A percentile compares a stretch with the other conserved stretches of the same genome.
phyloP scores from a whole-genome alignment of 768 basidiomycete genomes.

The Gymnopilus junonius region DNA sequence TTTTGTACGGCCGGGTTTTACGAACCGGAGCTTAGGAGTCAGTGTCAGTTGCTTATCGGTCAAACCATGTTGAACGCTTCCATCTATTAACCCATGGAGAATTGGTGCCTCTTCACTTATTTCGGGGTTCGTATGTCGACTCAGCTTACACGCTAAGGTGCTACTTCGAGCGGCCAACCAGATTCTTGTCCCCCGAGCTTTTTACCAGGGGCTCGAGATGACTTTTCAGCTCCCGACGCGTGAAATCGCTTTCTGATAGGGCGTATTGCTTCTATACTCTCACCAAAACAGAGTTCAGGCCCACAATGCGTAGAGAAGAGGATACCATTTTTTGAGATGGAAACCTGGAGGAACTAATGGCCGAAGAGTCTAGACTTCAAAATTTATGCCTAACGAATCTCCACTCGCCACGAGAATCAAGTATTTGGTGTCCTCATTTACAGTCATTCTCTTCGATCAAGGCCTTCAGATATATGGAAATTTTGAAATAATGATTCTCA shows the following conservation, averaged over 20 bases:
- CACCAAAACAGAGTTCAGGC: not conserved
- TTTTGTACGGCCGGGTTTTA: not conserved
- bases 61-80: not conserved
- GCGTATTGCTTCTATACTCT: not conserved
- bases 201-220: not conserved
- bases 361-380: not conserved
- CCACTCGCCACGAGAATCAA: not conserved
- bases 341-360: not conserved
- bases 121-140: not conserved
- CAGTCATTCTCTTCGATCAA: not conserved
- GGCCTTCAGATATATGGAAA: not conserved
- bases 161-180: not conserved
- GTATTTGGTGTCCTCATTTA: too few species aligned
- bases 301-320: not conserved
- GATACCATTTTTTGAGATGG: not conserved
- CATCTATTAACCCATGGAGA: not conserved
- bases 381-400: not conserved
- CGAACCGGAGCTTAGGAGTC: not conserved
- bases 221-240: not conserved
- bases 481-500: too few species aligned
- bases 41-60: not conserved
- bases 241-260: not conserved
- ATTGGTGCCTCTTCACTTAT: not conserved
- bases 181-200: not conserved
- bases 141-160: not conserved